Evolutionary conservation across 2,329 filamentous ascomycete genomes (phyloP).

Genomic region (Metarhizium album): DNA sequence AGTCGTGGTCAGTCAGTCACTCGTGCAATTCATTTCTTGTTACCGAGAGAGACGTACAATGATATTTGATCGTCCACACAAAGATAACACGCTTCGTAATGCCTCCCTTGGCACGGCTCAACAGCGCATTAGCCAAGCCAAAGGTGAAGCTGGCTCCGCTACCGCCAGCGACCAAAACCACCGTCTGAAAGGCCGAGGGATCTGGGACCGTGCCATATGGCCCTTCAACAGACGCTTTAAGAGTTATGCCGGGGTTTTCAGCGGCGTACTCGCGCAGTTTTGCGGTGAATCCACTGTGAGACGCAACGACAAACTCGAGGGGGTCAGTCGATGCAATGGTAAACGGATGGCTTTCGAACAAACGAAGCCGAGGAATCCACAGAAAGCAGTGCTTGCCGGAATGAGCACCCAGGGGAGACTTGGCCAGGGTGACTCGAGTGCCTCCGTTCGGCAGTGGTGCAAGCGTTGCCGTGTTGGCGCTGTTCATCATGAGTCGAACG

Average conservation of each 20-base stretch:
- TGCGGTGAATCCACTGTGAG: slow-evolving; percentile 48
- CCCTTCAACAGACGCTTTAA: slow-evolving; percentile 45
- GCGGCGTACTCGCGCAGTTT: slow-evolving; percentile 41
- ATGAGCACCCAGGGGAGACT: slow-evolving; percentile 32
- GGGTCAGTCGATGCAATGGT: slow-evolving; percentile 44
- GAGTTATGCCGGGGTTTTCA: slow-evolving; percentile 34
- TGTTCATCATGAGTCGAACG: slow-evolving; percentile 30
- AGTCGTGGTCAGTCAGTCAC: neutral
- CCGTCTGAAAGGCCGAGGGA: slow-evolving; percentile 39
- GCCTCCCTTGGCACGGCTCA: slow-evolving; percentile 15
- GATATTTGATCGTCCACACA: slow-evolving; percentile 28
- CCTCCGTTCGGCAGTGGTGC: slow-evolving; percentile 42
- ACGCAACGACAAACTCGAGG: slow-evolving; percentile 47
- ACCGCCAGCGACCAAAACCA: slow-evolving; percentile 50
- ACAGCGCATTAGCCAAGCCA: slow-evolving; percentile 26
- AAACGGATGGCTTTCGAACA: slow-evolving; percentile 52
- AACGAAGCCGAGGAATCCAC: slow-evolving; percentile 49
- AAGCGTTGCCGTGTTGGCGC: slow-evolving; percentile 40
- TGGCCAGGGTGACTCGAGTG: slow-evolving; percentile 42
- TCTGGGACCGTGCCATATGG: slow-evolving; percentile 47
- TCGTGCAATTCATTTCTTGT: neutral
- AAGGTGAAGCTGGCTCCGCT: slow-evolving; percentile 48
- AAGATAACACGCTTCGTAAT: slow-evolving; percentile 22
- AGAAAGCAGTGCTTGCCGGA: slow-evolving; percentile 54
- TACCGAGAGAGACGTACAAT: slow-evolving; percentile 17